Evolutionary conservation across 2,329 filamentous ascomycete genomes (phyloP).

Genomic region (Didymella glomerata): DNA sequence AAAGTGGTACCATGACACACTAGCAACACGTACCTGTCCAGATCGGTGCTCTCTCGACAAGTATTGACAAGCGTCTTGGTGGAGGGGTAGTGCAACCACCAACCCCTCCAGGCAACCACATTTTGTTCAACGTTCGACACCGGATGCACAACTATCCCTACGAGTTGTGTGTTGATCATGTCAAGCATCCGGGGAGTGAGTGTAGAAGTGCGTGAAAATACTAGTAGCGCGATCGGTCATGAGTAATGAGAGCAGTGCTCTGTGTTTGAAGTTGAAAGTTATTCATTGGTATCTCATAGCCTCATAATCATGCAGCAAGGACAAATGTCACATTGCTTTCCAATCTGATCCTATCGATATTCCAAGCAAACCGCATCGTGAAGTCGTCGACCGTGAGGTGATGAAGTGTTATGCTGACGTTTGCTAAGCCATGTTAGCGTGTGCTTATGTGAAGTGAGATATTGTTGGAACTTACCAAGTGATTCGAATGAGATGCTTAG

Average conservation of each 20-base stretch:
- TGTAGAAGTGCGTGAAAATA: no score
- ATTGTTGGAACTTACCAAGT: conserved; percentile 9
- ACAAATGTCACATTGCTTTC: conserved; percentile 20
- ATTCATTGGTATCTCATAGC: conserved; percentile 42
- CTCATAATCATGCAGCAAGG: conserved; percentile 29
- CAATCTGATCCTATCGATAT: conserved; percentile 20
- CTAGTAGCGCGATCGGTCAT: no score
- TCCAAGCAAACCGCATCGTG: conserved; percentile 20
- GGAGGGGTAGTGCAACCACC: no score
- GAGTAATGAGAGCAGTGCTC: no score
- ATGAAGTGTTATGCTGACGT: conserved; percentile 18
- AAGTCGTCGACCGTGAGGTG: conserved; percentile 5
- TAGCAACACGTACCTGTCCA: not conserved
- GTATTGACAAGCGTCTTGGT: not conserved
- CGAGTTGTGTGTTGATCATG: not conserved
- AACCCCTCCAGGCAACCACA: not conserved
- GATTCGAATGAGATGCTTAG: conserved; percentile 28
- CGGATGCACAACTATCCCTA: no score
- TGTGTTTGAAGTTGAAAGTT: conserved; percentile 22
- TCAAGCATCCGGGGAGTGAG: no score
- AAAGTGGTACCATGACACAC: not conserved
- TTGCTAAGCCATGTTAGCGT: not conserved
- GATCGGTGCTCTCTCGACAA: not conserved
- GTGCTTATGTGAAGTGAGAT: not conserved
- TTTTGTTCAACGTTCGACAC: not conserved